Conservation (phyloP, 2,329 filamentous ascomycete genomes). For the Paecilomyces fulvus region DNA sequence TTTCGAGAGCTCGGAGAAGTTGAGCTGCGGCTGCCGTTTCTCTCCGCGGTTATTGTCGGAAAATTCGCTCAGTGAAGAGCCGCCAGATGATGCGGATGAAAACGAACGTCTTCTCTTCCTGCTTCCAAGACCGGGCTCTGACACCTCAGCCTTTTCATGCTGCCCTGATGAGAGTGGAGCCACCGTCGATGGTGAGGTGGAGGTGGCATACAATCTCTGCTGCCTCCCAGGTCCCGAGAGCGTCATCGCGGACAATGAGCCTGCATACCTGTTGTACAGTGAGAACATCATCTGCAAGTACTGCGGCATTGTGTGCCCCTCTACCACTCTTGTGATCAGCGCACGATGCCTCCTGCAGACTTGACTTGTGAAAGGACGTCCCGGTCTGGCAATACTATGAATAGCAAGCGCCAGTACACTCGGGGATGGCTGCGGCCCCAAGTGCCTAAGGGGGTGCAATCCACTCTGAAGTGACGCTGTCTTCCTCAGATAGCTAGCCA, state of each 20-base stretch:
- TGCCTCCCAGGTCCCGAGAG: not conserved
- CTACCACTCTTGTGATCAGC: not conserved
- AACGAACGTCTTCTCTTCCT: not conserved
- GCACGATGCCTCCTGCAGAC: not conserved
- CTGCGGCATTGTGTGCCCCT: not conserved
- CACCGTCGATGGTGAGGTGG: not conserved
- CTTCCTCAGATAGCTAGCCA: not conserved
- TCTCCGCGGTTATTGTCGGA: not conserved
- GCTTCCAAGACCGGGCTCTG: not conserved
- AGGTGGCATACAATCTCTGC: not conserved
- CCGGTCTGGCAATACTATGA: not conserved
- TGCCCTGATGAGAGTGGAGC: not conserved
- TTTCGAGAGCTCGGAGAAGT: conserved; percentile 6
- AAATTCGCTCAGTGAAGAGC: not conserved
- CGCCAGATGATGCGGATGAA: not conserved
- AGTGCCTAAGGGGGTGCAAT: not conserved
- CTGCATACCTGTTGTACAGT: not conserved
- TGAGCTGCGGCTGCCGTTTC: not conserved
- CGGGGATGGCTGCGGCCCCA: not conserved
- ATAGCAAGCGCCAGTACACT: not conserved
- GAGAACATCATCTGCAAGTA: not conserved
- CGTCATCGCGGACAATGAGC: not conserved
- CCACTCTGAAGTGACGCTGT: not conserved
- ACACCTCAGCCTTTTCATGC: not conserved
- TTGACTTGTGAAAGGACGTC: not conserved